phyloP scores from a whole-genome alignment of 202 grass and related monocot genomes.

The Carex sylvatica region DNA sequence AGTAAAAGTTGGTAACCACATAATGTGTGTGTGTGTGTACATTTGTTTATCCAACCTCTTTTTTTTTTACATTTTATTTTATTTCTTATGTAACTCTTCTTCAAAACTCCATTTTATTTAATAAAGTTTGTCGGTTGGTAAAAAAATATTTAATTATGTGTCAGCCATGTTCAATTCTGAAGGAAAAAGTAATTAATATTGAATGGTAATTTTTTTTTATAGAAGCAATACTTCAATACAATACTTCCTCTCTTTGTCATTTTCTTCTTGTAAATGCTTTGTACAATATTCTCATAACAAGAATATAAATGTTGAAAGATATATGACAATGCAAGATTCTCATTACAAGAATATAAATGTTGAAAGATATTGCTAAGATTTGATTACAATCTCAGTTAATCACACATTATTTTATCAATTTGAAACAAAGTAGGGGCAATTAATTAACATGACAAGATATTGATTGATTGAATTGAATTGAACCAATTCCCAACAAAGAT shows the following conservation, averaged over 20 bases:
- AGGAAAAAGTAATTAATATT: background rate
- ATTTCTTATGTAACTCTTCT: no score
- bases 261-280: background rate
- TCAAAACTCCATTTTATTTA: background rate
- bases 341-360: background rate
- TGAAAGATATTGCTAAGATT: background rate
- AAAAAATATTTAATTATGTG: background rate
- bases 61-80: no score
- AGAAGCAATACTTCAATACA: background rate
- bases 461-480: constrained; percentile 9
- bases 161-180: background rate
- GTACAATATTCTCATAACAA: background rate
- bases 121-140: background rate
- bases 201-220: background rate
- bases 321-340: constrained; percentile 14
- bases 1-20: background rate
- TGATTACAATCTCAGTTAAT: constrained; percentile 7
- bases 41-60: background rate
- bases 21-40: no score
- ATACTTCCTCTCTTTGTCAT: background rate
- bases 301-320: background rate
- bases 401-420: background rate
- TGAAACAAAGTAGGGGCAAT: background rate
- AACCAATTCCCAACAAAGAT: constrained; percentile 19
- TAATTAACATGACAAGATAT: constrained; percentile 2